Evolutionary conservation across 306 rosid genomes (phyloP).

Genomic region (Quercus wislizeni): DNA sequence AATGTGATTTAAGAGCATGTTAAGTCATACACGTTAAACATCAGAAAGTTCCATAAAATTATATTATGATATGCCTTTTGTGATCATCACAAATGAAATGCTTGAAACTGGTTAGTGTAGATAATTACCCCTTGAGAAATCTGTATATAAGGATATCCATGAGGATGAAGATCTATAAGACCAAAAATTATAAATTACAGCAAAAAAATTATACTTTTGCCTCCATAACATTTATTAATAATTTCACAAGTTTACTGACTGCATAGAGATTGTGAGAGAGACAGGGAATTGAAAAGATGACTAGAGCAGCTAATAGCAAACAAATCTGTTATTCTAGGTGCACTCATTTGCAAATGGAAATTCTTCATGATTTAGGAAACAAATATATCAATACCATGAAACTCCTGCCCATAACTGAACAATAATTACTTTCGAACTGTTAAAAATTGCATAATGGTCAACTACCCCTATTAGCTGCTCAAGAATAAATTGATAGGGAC

Average conservation of each 20-base stretch:
- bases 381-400: background rate
- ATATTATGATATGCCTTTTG: constrained; percentile 1
- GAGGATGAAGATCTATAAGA: background rate
- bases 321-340: constrained; percentile 6
- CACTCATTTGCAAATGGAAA: constrained; percentile 5
- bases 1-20: too few relatives aligned
- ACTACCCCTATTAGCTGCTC: background rate
- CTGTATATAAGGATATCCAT: background rate
- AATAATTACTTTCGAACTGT: background rate
- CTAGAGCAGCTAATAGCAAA: background rate
- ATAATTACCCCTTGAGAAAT: background rate
- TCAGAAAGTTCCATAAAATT: background rate
- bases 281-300: background rate
- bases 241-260: background rate
- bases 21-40: background rate
- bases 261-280: background rate
- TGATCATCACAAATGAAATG: background rate
- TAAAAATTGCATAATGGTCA: background rate
- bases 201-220: background rate
- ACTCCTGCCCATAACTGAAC: background rate
- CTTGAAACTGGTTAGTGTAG: background rate
- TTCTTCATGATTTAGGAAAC: background rate
- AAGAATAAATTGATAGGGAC: background rate
- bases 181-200: background rate
- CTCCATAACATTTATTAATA: background rate